Conservation (phyloP, 768 basidiomycete genomes). For the Termitomyces sp. region DNA sequence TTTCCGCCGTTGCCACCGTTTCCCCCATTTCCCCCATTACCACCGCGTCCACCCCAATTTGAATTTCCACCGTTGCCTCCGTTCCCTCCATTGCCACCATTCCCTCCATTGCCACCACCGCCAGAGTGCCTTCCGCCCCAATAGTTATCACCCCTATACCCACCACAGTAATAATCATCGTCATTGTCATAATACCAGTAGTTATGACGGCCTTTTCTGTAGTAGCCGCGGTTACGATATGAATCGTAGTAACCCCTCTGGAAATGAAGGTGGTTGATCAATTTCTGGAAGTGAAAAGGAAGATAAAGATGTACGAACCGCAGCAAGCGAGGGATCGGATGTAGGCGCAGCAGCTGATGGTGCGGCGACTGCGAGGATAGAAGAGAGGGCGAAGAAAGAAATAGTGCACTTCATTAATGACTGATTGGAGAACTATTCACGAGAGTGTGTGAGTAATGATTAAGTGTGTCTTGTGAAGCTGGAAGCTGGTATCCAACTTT, state of each 20-base stretch:
- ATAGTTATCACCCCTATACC: too few species aligned
- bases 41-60: too few species aligned
- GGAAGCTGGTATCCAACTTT: neutral
- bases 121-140: too few species aligned
- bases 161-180: too few species aligned
- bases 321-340: neutral
- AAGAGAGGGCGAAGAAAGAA: neutral
- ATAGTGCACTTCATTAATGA: neutral
- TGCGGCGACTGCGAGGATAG: neutral
- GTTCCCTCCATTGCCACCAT: too few species aligned
- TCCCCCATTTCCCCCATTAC: neutral
- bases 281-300: neutral
- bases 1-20: conserved; percentile 1
- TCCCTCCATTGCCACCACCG: too few species aligned
- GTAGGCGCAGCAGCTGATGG: neutral
- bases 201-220: neutral
- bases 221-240: neutral
- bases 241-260: neutral
- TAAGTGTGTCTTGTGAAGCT: neutral
- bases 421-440: too few species aligned
- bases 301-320: neutral
- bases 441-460: neutral
- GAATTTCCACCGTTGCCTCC: too few species aligned
- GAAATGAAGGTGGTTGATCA: too few species aligned
- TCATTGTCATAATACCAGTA: neutral